Evolutionary conservation across 805 yeast genomes (phyloP).

Genomic region (Phaffomyces thermotolerans): DNA sequence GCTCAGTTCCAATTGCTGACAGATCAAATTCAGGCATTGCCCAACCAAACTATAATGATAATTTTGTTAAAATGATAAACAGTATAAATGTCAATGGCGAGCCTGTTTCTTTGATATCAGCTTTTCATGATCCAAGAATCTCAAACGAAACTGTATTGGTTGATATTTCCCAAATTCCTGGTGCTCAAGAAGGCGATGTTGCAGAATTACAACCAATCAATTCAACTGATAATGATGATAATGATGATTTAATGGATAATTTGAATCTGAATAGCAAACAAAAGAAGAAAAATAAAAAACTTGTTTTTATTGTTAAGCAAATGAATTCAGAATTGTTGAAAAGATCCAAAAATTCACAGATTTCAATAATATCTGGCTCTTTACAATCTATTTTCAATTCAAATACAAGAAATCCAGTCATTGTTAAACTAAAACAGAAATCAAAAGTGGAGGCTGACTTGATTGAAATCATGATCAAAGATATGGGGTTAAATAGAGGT

Average conservation of each 20-base stretch:
- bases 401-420: slow-evolving; percentile 60
- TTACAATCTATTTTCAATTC: slow-evolving; percentile 55
- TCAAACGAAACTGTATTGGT: slow-evolving; percentile 54
- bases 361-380: slow-evolving; percentile 56
- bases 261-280: not conserved
- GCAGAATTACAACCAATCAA: slow-evolving; percentile 53
- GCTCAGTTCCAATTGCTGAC: slow-evolving; percentile 6
- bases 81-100: slow-evolving; percentile 3
- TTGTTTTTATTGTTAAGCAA: slow-evolving; percentile 37
- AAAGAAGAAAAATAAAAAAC: slow-evolving; percentile 29
- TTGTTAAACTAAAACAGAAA: slow-evolving; percentile 41
- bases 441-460: slow-evolving; percentile 65
- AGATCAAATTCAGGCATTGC: too few relatives aligned
- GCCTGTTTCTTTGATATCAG: slow-evolving; percentile 14
- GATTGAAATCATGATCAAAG: slow-evolving; percentile 75
- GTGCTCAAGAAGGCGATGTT: slow-evolving; percentile 64
- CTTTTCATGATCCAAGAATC: slow-evolving; percentile 60
- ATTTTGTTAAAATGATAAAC: not conserved
- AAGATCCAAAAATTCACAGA: slow-evolving; percentile 29
- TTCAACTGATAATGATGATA: not conserved
- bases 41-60: not conserved
- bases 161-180: slow-evolving; percentile 53
- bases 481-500: slow-evolving; percentile 75
- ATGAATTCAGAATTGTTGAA: slow-evolving; percentile 25
- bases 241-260: not conserved